Conservation (phyloP, 139 green algal species). For the Chlorella sp. region DNA sequence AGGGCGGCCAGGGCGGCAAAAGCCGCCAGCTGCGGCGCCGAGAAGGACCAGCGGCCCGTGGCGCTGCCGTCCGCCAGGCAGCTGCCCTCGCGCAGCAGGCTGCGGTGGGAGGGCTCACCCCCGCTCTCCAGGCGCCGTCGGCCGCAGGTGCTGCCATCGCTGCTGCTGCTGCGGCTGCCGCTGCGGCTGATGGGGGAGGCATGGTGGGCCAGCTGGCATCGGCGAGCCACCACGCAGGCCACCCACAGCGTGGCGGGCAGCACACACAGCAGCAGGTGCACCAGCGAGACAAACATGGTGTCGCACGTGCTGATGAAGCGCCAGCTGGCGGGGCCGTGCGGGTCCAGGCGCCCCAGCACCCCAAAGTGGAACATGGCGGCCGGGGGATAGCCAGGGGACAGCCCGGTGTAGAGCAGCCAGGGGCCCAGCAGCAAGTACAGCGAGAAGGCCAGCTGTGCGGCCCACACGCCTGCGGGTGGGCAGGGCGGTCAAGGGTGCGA, state of each 20-base stretch:
- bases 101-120: neutral
- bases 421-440: slow-evolving; percentile 51
- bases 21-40: neutral
- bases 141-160: neutral
- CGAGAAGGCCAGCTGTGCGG: slow-evolving; percentile 5
- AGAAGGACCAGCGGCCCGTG: slow-evolving; percentile 11
- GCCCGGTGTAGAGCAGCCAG: slow-evolving; percentile 47
- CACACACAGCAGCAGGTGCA: slow-evolving; percentile 41
- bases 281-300: slow-evolving; percentile 40
- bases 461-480: slow-evolving; percentile 13
- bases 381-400: slow-evolving; percentile 23
- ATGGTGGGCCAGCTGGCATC: slow-evolving; percentile 14
- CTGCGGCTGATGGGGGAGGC: neutral
- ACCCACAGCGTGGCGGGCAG: slow-evolving; percentile 62
- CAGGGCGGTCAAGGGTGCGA: too few relatives aligned
- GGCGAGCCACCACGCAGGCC: slow-evolving; percentile 46
- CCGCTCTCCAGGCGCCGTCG: neutral
- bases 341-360: slow-evolving; percentile 26
- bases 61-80: neutral
- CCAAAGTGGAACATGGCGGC: slow-evolving; percentile 42
- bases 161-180: slow-evolving; percentile 25
- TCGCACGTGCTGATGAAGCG: slow-evolving; percentile 34
- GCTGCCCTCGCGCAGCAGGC: neutral
- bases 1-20: neutral
- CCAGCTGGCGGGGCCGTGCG: neutral